Conservation (phyloP, 2,329 filamentous ascomycete species). For the Parastagonospora avenae region DNA sequence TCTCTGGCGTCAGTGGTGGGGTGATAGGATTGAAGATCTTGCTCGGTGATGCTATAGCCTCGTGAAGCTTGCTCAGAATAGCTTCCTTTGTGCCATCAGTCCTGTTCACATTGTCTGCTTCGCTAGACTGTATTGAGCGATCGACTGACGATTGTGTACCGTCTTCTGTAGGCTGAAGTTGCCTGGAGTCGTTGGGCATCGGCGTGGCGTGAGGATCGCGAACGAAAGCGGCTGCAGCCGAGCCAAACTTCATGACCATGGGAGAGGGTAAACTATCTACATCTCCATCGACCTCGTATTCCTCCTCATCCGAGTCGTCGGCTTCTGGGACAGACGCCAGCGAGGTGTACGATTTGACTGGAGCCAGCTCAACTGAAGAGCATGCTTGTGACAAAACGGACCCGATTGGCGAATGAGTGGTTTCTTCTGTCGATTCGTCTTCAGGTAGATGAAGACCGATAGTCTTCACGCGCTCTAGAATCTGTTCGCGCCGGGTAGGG, state of each 20-base stretch:
- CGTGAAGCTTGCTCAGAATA: slow-evolving; percentile 11
- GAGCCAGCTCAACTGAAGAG: slow-evolving; percentile 36
- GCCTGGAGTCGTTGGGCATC: slow-evolving; percentile 17
- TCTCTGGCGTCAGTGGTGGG: slow-evolving; percentile 19
- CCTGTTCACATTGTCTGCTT: slow-evolving; percentile 20
- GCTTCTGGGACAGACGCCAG: slow-evolving; percentile 35
- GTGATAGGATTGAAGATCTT: slow-evolving; percentile 14
- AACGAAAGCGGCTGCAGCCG: slow-evolving; percentile 5
- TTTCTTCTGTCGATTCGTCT: slow-evolving; percentile 24
- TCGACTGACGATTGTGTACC: slow-evolving; percentile 1
- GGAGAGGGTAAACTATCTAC: slow-evolving; percentile 27
- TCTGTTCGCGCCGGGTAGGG: slow-evolving; percentile 32
- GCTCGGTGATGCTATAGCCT: slow-evolving; percentile 15
- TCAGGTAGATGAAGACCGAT: slow-evolving; percentile 33
- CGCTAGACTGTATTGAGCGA: slow-evolving; percentile 11
- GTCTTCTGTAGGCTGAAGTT: slow-evolving; percentile 9
- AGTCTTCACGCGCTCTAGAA: slow-evolving; percentile 34
- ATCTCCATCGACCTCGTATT: slow-evolving; percentile 17
- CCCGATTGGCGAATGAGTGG: slow-evolving; percentile 27
- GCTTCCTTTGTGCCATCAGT: slow-evolving; percentile 21
- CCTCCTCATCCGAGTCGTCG: slow-evolving; percentile 24
- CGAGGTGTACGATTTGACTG: slow-evolving; percentile 32
- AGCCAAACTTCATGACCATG: slow-evolving; percentile 14
- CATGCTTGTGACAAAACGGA: slow-evolving; percentile 35
- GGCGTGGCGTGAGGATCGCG: slow-evolving; percentile 20